Evolutionary conservation across 441 rosid genomes (phyloP), one percentile per base, ranked within the genome.

Genomic region (Omphalea diandra): DNA sequence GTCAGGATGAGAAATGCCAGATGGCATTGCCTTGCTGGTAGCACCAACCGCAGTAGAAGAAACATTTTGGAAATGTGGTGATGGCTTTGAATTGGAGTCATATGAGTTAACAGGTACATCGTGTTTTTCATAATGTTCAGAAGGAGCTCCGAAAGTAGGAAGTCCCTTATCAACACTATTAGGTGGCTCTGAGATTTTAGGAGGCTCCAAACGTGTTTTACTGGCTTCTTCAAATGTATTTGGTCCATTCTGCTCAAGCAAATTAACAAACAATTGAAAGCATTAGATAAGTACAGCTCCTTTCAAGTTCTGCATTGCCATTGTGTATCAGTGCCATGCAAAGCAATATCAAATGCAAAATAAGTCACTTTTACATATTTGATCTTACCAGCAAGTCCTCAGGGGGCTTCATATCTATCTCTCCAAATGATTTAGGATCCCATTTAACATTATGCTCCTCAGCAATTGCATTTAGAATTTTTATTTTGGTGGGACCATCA

Each of bases 401-500:
- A 55, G 71, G 73, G 65, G 83, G 85, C 78, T 67, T 81, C 24
- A 81, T 59, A 70, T 87, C 90, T 18, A 83, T 80, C 71, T 88
- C 88, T 60, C 76, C 88, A 74, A 90, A 87, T 62, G 86, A 85
- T 57, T 75, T 65, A 27, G 95, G 89, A 65, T 93, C 92, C 98
- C 99, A 95, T 18, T 81, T 80, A 55, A 93, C 75, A 69, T 89
- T 84, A 52, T 90, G 90, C 67, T 93, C 94, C 73, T 76, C 80
- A 22, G 97, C 98, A 63, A 93, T 95, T 56, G 85, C 86, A 68
- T 71, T 84, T 77, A 95, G 76, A 77, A 90, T 86, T 71, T 90
- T 90, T 33, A 93, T 68, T 76, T 93, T 95, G 46, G 93, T 80
- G 32, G 84, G 93, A 73, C 93, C 96, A 83, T 93, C 95, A 0